Conservation (phyloP, 1,284 basidiomycete species). For the Cutaneotrichosporon cyanovorans region DNA sequence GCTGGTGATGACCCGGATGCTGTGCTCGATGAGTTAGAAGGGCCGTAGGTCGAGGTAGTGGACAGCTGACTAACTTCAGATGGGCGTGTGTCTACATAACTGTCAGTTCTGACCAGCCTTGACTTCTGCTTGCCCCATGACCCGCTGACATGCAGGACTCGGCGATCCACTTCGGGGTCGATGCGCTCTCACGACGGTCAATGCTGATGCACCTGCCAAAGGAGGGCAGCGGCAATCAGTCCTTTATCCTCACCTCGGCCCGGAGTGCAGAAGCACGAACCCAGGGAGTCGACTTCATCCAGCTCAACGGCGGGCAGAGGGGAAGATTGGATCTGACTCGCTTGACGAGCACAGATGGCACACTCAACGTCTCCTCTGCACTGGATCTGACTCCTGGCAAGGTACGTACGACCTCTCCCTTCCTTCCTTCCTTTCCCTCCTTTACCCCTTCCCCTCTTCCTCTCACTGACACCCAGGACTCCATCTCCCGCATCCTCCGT, state of each 20-base stretch:
- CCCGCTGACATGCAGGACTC: too few relatives aligned
- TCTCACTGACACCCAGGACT: background rate
- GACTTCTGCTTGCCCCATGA: background rate
- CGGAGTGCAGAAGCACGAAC: constrained; percentile 18
- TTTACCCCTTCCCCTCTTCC: too few relatives aligned
- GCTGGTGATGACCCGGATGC: constrained; percentile 48
- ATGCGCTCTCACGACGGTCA: constrained; percentile 85
- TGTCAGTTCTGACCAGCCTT: constrained; percentile 49
- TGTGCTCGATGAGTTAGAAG: constrained; percentile 63
- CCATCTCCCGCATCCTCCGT: background rate
- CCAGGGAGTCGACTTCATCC: constrained; percentile 20
- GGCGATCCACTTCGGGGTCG: constrained; percentile 67
- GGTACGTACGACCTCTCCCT: too few relatives aligned
- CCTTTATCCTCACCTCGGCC: constrained; percentile 26
- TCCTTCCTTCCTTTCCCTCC: too few relatives aligned
- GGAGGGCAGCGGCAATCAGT: background rate
- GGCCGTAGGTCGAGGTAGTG: constrained; percentile 60
- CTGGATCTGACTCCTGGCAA: background rate
- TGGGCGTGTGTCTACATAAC: constrained; percentile 52
- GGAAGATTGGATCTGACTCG: constrained; percentile 21
- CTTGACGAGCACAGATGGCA: background rate
- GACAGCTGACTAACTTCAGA: constrained; percentile 1
- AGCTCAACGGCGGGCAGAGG: constrained; percentile 32
- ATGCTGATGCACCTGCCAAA: constrained; percentile 53
- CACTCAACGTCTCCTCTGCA: background rate